A percentile compares a stretch with the other conserved stretches of the same genome.
Evolutionary conservation across 2,329 filamentous ascomycete species (phyloP).

Genomic region (Fusarium abutilonis): DNA sequence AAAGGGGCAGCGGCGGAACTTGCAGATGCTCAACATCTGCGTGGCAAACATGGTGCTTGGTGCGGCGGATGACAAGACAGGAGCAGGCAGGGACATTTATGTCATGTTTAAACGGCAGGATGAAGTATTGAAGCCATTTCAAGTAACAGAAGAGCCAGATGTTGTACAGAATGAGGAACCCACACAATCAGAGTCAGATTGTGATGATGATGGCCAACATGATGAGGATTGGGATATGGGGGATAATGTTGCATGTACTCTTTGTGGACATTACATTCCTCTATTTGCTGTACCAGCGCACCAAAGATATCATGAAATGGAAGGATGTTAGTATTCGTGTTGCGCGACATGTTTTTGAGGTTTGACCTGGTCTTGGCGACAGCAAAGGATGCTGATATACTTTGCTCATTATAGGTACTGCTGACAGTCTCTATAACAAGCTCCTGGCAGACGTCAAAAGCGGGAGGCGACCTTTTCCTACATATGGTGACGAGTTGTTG

Average conservation of each 20-base stretch:
- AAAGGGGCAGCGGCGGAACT: constrained; percentile 73
- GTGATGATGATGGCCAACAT: constrained; percentile 34
- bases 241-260: constrained; percentile 52
- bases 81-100: constrained; percentile 78
- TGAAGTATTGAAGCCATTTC: constrained; percentile 73
- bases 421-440: neutral
- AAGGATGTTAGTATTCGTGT: constrained; percentile 29
- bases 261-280: constrained; percentile 65
- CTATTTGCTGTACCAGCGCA: constrained; percentile 68
- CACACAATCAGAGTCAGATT: constrained; percentile 32
- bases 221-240: constrained; percentile 47
- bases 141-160: constrained; percentile 55
- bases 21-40: constrained; percentile 86
- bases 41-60: constrained; percentile 82
- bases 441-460: neutral
- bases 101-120: constrained; percentile 85
- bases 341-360: neutral
- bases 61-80: constrained; percentile 60
- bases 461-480: neutral
- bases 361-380: neutral
- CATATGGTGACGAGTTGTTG: neutral
- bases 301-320: constrained; percentile 50
- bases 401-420: neutral
- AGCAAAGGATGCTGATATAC: neutral
- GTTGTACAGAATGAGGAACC: constrained; percentile 42